Conservation (phyloP, 164 flowering plant species). For the Magnolia officinalis region DNA sequence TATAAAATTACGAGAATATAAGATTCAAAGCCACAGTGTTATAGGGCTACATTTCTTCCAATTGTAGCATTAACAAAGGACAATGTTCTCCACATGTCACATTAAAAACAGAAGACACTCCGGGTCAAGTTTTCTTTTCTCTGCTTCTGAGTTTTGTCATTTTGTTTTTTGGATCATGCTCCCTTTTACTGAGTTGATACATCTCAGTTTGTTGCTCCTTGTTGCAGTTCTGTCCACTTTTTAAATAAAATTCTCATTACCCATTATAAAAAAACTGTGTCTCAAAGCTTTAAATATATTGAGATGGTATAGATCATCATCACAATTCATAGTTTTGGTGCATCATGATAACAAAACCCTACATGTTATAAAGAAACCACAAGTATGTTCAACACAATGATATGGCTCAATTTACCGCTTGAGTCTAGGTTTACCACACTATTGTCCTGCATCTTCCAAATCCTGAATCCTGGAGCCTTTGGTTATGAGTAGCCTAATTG, state of each 20-base stretch:
- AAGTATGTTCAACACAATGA: neutral
- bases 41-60: neutral
- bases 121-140: no score
- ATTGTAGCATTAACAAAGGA: neutral
- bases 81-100: no score
- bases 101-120: no score
- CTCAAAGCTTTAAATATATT: no score
- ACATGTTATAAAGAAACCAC: neutral
- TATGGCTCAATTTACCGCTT: neutral
- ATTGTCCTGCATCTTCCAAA: neutral
- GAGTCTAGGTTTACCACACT: neutral
- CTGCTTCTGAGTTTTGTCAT: no score
- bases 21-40: neutral
- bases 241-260: no score
- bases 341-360: neutral
- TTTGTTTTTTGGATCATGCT: no score
- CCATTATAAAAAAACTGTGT: no score
- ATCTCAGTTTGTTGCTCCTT: no score
- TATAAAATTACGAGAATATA: neutral
- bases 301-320: neutral
- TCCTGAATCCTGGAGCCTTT: neutral
- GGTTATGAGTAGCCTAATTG: neutral
- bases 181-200: no score
- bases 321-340: neutral
- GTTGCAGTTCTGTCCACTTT: no score